Evolutionary conservation across 495 filamentous ascomycete genomes (phyloP).

Genomic region (Aspergillus conjunctus): DNA sequence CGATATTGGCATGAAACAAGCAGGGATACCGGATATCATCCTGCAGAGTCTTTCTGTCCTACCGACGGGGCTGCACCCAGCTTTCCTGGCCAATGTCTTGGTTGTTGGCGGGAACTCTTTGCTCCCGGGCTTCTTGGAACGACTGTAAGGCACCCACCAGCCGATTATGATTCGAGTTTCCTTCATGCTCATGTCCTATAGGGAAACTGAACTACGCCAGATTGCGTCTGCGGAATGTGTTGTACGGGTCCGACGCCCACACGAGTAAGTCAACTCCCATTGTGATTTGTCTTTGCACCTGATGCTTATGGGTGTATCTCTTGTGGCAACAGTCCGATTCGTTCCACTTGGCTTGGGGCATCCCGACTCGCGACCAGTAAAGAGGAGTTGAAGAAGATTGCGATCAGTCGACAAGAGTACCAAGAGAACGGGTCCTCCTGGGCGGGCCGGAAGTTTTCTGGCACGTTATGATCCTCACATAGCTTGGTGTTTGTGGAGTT

Average conservation of each 20-base stretch:
- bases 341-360: conserved; percentile 82
- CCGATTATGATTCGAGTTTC: background rate
- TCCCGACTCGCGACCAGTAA: conserved; percentile 71
- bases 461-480: conserved; percentile 27
- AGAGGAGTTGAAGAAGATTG: conserved; percentile 59
- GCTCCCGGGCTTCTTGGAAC: conserved; percentile 78
- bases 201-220: conserved; percentile 70
- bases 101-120: conserved; percentile 85
- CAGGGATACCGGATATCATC: conserved; percentile 77
- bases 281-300: background rate
- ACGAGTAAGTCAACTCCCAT: conserved; percentile 53
- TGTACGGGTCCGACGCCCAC: conserved; percentile 69
- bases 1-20: conserved; percentile 85
- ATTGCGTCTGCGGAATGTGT: conserved; percentile 76
- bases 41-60: conserved; percentile 77
- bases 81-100: conserved; percentile 82
- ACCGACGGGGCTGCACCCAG: conserved; percentile 74
- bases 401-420: conserved; percentile 86
- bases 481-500: conserved; percentile 6
- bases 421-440: conserved; percentile 81
- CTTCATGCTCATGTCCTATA: conserved; percentile 27
- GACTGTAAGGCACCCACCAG: conserved; percentile 54
- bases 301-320: conserved; percentile 9
- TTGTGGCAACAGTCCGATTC: conserved; percentile 60
- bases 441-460: conserved; percentile 72